These are phyloP conservation scores for Anthracocystis walkeri DNA, from an alignment of 1,284 basidiomycete species.

Conservation along the genomic window DNA sequence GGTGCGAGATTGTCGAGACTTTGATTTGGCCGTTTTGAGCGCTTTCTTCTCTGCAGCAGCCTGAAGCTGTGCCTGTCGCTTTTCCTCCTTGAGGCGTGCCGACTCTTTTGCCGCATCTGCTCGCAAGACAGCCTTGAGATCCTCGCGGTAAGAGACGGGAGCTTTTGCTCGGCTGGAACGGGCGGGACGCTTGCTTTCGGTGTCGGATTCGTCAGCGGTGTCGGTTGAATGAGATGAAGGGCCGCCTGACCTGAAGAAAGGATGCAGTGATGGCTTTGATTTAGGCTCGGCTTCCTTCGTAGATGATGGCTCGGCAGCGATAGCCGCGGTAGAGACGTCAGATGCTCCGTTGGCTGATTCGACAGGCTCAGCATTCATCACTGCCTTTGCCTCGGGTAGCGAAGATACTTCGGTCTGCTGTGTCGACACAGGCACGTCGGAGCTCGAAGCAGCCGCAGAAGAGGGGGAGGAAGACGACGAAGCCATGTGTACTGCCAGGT, in stretches of 20 bases:
- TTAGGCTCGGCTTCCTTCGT: slow-evolving; percentile 1
- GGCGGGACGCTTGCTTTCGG: slow-evolving; percentile 14
- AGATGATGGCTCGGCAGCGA: not conserved
- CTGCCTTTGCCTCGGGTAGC: not conserved
- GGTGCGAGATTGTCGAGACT: not conserved
- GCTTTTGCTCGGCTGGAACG: slow-evolving; percentile 32
- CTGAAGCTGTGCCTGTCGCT: slow-evolving; percentile 13
- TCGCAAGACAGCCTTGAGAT: slow-evolving; percentile 50
- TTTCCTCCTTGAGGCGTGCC: slow-evolving; percentile 20
- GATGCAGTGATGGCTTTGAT: slow-evolving; percentile 22
- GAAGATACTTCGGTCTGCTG: slow-evolving; percentile 11
- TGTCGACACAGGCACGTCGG: slow-evolving; percentile 4
- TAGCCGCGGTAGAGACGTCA: not conserved
- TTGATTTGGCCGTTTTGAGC: not conserved
- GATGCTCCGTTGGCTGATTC: not conserved
- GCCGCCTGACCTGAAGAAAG: slow-evolving; percentile 22
- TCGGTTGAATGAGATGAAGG: slow-evolving; percentile 1
- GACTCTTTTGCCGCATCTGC: slow-evolving; percentile 37
- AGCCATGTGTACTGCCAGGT: slow-evolving; percentile 2
- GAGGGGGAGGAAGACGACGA: slow-evolving; percentile 6
- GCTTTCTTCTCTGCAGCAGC: slow-evolving; percentile 16
- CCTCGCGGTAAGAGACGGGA: slow-evolving; percentile 40
- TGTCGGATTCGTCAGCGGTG: slow-evolving; percentile 8
- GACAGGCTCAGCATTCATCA: not conserved
- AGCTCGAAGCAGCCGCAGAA: slow-evolving; percentile 3